Base-by-base conservation (phyloP, 148 eudicot species). In the Rhododendron vialii region DNA sequence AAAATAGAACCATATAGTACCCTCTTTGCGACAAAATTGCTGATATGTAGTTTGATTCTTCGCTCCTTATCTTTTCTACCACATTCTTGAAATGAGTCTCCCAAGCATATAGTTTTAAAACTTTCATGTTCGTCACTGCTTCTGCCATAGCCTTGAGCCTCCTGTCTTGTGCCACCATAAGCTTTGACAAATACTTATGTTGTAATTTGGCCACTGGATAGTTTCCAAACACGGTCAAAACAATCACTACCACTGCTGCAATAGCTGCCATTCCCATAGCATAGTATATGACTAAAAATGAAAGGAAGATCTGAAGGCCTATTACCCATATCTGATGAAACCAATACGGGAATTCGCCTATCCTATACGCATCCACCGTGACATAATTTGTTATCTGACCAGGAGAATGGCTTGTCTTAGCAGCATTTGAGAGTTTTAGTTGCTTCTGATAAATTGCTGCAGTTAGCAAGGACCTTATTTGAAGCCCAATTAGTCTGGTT, bases 31-130 rank as follows among this genome's bases (percentile, higher is more conserved):
- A 75, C 43, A 80, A 88, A 30, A 91, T 88, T 33, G 84, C 84
- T 7, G 85, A 81, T 47, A 93, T 48, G 88, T 90, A 91, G 41
- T 63, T 86, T 30, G 69, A 78, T 78, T 94, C 95, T 7, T 78
- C 87, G 38, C 86, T 81, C 82, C 95, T 91, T 36, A 93, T 50
- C 81, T 48, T 30, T 50, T 93, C 90, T 2, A 91, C 85, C 6
- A 38, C 59, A 35, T 85, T 85, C 82, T 84, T 87, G 83, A 90
- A 94, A 81, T 90, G 93, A 24, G 83, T 87, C 85, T 94, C 96
- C 94, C 95, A 93, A 57, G 96, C 92, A 84, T 94, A 91, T 22
- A 93, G 85, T 87, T 94, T 94, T 24, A 93, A 82, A 26, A 93
- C 89, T 87, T 90, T 94, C 94, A 94, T 93, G 69, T 84, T 93